These are phyloP conservation scores for Aspergillus fumigatiaffinis DNA, from an alignment of 2,329 filamentous ascomycete genomes.

Conservation along the genomic window DNA sequence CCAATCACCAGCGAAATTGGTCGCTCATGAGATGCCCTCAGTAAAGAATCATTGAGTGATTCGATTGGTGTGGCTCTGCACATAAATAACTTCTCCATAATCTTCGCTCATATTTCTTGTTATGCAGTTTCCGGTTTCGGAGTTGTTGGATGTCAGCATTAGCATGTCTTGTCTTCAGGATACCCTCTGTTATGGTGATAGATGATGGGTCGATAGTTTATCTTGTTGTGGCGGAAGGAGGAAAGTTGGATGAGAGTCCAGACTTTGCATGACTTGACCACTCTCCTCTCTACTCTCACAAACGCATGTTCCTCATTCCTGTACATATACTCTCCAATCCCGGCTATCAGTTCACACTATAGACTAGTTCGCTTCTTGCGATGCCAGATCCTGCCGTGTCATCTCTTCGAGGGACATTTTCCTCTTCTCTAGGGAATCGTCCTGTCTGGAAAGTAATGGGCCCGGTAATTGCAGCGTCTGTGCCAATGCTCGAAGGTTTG, in stretches of 20 bases:
- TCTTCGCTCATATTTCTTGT: neutral
- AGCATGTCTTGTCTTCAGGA: neutral
- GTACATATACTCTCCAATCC: neutral
- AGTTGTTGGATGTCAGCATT: neutral
- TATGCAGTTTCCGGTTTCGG: neutral
- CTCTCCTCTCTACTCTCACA: neutral
- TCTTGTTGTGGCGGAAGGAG: neutral
- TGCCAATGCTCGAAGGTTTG: conserved; percentile 19
- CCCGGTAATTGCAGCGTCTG: conserved; percentile 14
- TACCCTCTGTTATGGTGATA: neutral
- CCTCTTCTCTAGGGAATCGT: conserved; percentile 37
- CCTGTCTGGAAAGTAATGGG: conserved; percentile 32
- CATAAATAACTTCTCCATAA: neutral
- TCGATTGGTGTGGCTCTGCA: neutral
- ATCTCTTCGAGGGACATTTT: conserved; percentile 28
- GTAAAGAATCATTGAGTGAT: neutral
- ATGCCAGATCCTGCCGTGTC: neutral
- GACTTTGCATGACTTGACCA: neutral
- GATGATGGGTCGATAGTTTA: neutral
- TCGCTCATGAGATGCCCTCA: neutral
- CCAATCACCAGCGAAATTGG: neutral
- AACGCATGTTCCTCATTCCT: neutral
- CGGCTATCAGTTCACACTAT: neutral
- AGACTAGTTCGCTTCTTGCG: neutral
- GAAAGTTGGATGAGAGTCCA: neutral